Conservation (phyloP, 257 asterid species). For the Nicotiana knightiana region DNA sequence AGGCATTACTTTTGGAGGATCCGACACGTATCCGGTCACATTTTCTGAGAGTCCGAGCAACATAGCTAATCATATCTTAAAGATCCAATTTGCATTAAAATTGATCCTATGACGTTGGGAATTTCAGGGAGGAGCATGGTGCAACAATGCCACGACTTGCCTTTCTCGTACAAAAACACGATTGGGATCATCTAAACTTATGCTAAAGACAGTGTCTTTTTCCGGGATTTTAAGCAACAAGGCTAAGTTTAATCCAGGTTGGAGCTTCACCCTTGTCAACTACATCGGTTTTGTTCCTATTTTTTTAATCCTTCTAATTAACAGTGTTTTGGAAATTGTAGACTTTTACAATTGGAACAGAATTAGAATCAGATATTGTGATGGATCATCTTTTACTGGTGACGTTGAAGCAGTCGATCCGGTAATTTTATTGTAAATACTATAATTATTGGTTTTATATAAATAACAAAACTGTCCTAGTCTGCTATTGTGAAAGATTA, state of each 20-base stretch:
- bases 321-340: constrained; percentile 14
- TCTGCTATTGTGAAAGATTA: background rate
- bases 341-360: constrained; percentile 87
- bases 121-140: constrained; percentile 93
- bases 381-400: constrained; percentile 89
- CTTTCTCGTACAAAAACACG: constrained; percentile 35
- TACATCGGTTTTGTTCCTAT: background rate
- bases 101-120: background rate
- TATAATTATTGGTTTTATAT: background rate
- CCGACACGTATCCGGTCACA: too few species aligned
- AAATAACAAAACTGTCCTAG: background rate
- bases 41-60: too few species aligned
- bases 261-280: background rate
- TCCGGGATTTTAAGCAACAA: constrained; percentile 72
- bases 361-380: constrained; percentile 75
- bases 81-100: background rate
- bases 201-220: constrained; percentile 50
- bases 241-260: constrained; percentile 68
- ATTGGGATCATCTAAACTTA: constrained; percentile 69
- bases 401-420: constrained; percentile 73
- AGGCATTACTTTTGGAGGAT: too few species aligned
- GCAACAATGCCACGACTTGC: constrained; percentile 61
- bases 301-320: background rate
- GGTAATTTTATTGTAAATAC: constrained; percentile 31
- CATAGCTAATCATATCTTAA: too few species aligned